Conservation (phyloP, 2,329 filamentous ascomycete genomes). For the Knufia fluminis region DNA sequence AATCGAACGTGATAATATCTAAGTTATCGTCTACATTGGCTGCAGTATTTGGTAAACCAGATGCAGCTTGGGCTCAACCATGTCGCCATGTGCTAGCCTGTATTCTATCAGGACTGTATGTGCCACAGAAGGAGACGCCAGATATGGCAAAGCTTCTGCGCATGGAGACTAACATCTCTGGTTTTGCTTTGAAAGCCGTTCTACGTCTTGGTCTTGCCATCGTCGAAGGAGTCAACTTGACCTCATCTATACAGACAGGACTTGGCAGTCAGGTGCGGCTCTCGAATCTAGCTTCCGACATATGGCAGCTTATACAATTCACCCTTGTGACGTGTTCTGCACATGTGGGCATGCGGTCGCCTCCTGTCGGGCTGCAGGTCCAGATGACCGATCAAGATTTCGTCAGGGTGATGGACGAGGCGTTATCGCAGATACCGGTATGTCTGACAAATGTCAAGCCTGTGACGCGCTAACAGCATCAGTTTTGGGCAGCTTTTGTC, state of each 20-base stretch:
- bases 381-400: background rate
- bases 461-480: background rate
- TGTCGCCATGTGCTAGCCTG: constrained; percentile 26
- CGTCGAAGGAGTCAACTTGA: constrained; percentile 26
- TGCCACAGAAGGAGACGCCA: constrained; percentile 31
- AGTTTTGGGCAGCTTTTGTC: constrained; percentile 4
- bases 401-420: background rate
- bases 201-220: constrained; percentile 27
- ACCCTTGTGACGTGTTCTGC: background rate
- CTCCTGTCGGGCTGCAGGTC: background rate
- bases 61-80: constrained; percentile 29
- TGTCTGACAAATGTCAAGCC: background rate
- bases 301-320: constrained; percentile 17
- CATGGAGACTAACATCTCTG: constrained; percentile 8
- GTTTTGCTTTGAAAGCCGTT: constrained; percentile 13
- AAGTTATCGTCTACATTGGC: constrained; percentile 39
- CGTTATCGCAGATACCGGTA: constrained; percentile 2
- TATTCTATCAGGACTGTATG: constrained; percentile 30
- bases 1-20: constrained; percentile 34
- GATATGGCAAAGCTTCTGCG: constrained; percentile 28
- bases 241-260: constrained; percentile 3
- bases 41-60: constrained; percentile 35
- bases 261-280: constrained; percentile 10
- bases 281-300: constrained; percentile 14
- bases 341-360: background rate